These are phyloP conservation scores for Ascochyta rabiei DNA, from an alignment of 2,329 filamentous ascomycete species.

Conservation along the genomic window DNA sequence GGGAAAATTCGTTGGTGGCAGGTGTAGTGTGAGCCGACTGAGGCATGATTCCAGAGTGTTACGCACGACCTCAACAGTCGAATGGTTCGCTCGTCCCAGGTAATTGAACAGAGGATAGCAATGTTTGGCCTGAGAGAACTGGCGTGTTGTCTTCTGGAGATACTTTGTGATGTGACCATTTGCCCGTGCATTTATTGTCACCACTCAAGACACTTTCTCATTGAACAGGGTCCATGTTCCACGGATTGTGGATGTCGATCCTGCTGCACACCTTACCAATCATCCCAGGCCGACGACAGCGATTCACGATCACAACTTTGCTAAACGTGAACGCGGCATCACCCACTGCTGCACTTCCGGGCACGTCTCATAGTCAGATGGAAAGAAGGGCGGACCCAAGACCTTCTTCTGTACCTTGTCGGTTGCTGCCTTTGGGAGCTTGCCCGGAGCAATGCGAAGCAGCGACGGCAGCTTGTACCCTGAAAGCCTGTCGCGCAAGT, in stretches of 20 bases:
- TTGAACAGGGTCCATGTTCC: no score
- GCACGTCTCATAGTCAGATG: conserved; percentile 25
- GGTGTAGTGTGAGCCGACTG: no score
- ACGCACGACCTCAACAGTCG: no score
- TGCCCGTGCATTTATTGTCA: no score
- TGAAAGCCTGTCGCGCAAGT: conserved; percentile 53
- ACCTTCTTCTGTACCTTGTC: conserved; percentile 60
- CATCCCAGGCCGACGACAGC: neutral
- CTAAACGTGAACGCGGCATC: conserved; percentile 19
- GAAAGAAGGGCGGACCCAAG: conserved; percentile 50
- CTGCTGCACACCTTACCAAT: neutral
- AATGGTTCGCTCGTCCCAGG: no score
- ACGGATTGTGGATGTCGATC: no score
- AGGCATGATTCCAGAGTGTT: no score
- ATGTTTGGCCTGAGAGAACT: no score
- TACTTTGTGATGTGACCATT: no score
- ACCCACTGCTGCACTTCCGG: conserved; percentile 42
- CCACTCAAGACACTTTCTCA: neutral
- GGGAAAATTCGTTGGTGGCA: no score
- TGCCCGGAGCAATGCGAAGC: conserved; percentile 51
- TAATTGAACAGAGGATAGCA: no score
- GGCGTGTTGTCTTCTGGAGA: no score
- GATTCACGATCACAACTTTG: conserved; percentile 33
- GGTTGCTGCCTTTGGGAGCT: conserved; percentile 57
- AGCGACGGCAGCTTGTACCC: conserved; percentile 58